phyloP scores from a whole-genome alignment of 257 asterid species.

The Primulina tabacum region DNA sequence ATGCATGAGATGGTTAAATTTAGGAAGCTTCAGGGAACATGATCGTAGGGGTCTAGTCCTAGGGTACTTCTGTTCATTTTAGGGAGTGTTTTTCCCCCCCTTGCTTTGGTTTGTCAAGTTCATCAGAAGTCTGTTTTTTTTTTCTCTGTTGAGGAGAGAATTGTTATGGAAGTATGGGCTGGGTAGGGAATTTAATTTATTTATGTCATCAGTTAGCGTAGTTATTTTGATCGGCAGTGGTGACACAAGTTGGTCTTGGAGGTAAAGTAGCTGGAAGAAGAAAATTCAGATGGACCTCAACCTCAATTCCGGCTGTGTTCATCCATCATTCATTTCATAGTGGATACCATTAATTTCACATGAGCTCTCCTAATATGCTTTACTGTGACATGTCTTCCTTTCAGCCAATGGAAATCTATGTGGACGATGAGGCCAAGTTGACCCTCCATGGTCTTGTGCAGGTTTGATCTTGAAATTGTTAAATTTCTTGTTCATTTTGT shows the following conservation, averaged over 20 bases:
- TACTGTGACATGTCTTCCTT: conserved; percentile 75
- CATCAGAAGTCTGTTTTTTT: conserved; percentile 3
- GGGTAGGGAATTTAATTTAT: conserved; percentile 23
- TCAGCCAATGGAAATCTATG: conserved; percentile 99
- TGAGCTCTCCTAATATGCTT: conserved; percentile 66
- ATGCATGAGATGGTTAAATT: conserved; percentile 31
- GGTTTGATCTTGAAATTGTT: conserved; percentile 39
- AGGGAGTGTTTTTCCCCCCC: background rate
- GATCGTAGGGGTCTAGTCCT: conserved; percentile 22
- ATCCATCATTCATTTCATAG: conserved; percentile 62
- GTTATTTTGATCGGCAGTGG: conserved; percentile 25
- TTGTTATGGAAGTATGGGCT: conserved; percentile 18
- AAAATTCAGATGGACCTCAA: conserved; percentile 50
- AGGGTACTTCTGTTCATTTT: conserved; percentile 20
- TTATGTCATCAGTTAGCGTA: conserved; percentile 24
- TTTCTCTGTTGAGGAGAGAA: conserved; percentile 7
- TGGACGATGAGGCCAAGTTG: conserved; percentile 93
- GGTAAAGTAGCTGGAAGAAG: conserved; percentile 46
- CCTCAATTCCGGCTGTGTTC: conserved; percentile 43
- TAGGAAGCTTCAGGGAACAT: conserved; percentile 22
- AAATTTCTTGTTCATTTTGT: background rate
- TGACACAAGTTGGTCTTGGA: conserved; percentile 34
- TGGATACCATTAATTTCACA: conserved; percentile 53
- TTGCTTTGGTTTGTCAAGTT: conserved; percentile 1
- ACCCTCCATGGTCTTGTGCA: conserved; percentile 98